These are phyloP conservation scores for Apostasia ramifera DNA, from an alignment of 106 monocot genomes.

Conservation along the genomic window DNA sequence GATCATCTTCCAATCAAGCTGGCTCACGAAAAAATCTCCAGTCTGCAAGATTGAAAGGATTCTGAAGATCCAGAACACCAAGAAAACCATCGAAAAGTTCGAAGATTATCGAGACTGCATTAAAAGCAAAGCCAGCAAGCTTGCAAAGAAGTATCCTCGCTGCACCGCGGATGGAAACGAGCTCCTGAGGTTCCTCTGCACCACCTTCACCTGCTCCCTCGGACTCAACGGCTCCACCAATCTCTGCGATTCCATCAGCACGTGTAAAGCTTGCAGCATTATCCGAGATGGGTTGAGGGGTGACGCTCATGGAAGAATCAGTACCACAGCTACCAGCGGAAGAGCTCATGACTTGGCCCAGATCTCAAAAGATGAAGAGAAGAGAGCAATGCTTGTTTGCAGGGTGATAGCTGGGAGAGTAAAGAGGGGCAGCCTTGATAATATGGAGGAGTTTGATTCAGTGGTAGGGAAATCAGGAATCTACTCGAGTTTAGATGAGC, in stretches of 20 bases:
- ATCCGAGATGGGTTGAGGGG: conserved; percentile 60
- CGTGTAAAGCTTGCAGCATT: conserved; percentile 63
- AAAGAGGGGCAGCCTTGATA: conserved; percentile 26
- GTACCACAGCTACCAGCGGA: conserved; percentile 69
- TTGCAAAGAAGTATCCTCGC: conserved; percentile 55
- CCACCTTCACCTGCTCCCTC: conserved; percentile 49
- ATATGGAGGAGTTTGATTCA: conserved; percentile 50
- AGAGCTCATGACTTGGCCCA: conserved; percentile 46
- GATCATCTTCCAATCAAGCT: conserved; percentile 92
- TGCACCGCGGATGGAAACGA: conserved; percentile 94
- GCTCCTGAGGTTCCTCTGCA: conserved; percentile 66
- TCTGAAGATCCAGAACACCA: conserved; percentile 67
- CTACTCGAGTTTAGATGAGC: conserved; percentile 52
- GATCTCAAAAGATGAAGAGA: conserved; percentile 18
- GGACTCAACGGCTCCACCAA: conserved; percentile 37
- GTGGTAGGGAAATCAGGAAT: conserved; percentile 24
- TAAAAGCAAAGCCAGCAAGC: conserved; percentile 45
- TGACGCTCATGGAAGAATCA: conserved; percentile 34
- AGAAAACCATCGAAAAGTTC: conserved; percentile 50
- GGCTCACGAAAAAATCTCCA: conserved; percentile 58
- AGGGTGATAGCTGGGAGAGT: conserved; percentile 88
- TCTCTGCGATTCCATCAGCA: conserved; percentile 31
- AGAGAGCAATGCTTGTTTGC: conserved; percentile 84
- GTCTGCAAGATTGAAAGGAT: conserved; percentile 64
- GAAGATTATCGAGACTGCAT: conserved; percentile 64